These are phyloP conservation scores for Pyrenopolyporus hunteri DNA, from an alignment of 495 filamentous ascomycete genomes.

Conservation along the genomic window DNA sequence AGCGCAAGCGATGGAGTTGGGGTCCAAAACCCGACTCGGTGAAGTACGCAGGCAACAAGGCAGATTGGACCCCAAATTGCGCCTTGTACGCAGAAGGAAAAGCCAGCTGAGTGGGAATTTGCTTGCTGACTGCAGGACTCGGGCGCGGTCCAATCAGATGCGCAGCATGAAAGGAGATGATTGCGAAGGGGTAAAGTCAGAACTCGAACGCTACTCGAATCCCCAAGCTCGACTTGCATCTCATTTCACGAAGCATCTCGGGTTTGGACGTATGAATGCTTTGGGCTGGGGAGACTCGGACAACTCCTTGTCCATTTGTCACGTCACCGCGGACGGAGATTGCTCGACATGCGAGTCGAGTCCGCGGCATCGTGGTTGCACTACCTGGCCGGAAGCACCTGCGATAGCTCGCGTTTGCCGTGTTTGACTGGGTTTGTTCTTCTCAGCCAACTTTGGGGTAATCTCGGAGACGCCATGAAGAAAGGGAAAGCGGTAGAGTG, in stretches of 20 bases:
- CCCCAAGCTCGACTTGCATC: slow-evolving; percentile 29
- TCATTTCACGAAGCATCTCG: slow-evolving; percentile 35
- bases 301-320: slow-evolving; percentile 9
- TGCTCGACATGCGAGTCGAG: slow-evolving; percentile 10
- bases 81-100: slow-evolving; percentile 40
- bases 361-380: slow-evolving; percentile 19
- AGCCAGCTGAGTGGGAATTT: slow-evolving; percentile 44
- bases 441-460: slow-evolving; percentile 34
- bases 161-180: slow-evolving; percentile 15
- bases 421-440: slow-evolving; percentile 3
- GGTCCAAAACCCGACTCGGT: slow-evolving; percentile 45
- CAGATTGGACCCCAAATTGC: slow-evolving; percentile 44
- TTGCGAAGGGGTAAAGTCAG: slow-evolving; percentile 33
- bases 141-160: slow-evolving; percentile 42
- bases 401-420: slow-evolving; percentile 12
- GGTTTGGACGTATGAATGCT: slow-evolving; percentile 40
- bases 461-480: slow-evolving; percentile 39
- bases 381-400: not conserved
- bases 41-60: slow-evolving; percentile 48
- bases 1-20: slow-evolving; percentile 43
- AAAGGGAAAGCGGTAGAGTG: not conserved
- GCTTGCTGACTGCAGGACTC: slow-evolving; percentile 47
- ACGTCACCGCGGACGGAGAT: slow-evolving; percentile 5
- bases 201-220: slow-evolving; percentile 38
- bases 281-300: slow-evolving; percentile 15